These are phyloP conservation scores for Coemansia aciculifera DNA, from an alignment of 192 early-diverging fungal species.

Conservation along the genomic window DNA sequence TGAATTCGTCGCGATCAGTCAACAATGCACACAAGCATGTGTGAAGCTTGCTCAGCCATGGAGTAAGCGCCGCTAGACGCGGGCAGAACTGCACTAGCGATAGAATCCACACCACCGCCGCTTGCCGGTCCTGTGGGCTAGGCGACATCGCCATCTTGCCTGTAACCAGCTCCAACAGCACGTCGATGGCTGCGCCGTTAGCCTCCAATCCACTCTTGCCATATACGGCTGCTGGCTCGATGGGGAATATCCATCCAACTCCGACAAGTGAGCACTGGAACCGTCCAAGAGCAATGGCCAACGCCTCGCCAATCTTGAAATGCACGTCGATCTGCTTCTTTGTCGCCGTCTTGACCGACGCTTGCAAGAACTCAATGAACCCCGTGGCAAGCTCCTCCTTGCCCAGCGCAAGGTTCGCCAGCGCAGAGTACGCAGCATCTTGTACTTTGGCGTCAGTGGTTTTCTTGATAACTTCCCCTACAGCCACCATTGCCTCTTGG, in stretches of 20 bases:
- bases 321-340: conserved; percentile 80
- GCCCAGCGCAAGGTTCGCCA: conserved; percentile 69
- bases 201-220: conserved; percentile 21
- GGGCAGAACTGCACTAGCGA: conserved; percentile 42
- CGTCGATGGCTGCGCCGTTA: conserved; percentile 15
- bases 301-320: conserved; percentile 82
- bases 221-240: conserved; percentile 23
- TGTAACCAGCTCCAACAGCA: conserved; percentile 15
- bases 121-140: conserved; percentile 37
- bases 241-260: conserved; percentile 34
- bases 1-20: conserved; percentile 73
- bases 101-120: conserved; percentile 40
- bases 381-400: conserved; percentile 22
- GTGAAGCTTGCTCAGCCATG: conserved; percentile 69
- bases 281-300: conserved; percentile 53
- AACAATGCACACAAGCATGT: conserved; percentile 73
- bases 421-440: conserved; percentile 67
- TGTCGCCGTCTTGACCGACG: conserved; percentile 60
- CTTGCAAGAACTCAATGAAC: conserved; percentile 55
- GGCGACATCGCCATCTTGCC: conserved; percentile 29
- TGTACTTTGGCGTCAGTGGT: conserved; percentile 77
- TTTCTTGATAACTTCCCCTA: conserved; percentile 53
- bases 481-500: conserved; percentile 19
- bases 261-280: conserved; percentile 35
- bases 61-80: conserved; percentile 21